These are phyloP conservation scores for Colletotrichum tanaceti DNA, from an alignment of 2,329 filamentous ascomycete species.

Conservation along the genomic window DNA sequence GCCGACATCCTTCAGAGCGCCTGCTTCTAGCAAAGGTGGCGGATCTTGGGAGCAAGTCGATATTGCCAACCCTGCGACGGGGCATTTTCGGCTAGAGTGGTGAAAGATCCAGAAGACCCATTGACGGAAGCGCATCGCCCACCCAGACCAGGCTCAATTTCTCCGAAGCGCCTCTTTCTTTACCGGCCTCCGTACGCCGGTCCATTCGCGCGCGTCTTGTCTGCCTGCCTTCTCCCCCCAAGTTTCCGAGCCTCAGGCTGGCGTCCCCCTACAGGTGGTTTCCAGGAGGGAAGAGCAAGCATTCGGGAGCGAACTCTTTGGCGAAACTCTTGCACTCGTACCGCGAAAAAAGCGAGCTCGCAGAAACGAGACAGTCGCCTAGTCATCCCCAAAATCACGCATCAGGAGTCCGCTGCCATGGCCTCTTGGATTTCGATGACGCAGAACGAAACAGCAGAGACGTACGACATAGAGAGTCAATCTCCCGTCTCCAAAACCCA, in stretches of 20 bases:
- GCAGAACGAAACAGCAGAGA: conserved; percentile 23
- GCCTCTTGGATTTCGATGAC: conserved; percentile 19
- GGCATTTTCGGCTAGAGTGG: neutral
- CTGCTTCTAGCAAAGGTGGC: neutral
- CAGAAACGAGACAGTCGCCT: neutral
- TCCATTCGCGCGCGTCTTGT: neutral
- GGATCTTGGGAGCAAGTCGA: neutral
- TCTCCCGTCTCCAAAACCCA: conserved; percentile 24
- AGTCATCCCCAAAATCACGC: neutral
- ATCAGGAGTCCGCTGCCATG: conserved; percentile 16
- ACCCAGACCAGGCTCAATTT: conserved; percentile 10
- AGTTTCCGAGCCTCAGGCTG: neutral
- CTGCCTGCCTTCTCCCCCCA: neutral
- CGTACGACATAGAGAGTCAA: conserved; percentile 35
- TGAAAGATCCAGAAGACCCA: neutral
- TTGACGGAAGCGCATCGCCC: neutral
- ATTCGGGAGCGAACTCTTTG: neutral
- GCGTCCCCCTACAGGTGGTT: neutral
- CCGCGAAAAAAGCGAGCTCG: neutral
- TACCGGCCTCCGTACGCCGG: conserved; percentile 1
- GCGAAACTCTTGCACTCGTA: neutral
- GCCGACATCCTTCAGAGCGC: neutral
- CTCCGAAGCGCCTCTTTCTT: conserved; percentile 2
- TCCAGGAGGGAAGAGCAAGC: neutral
- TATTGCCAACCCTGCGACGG: neutral